phyloP scores from a whole-genome alignment of 1,284 basidiomycete genomes.

The Tilletia caries region DNA sequence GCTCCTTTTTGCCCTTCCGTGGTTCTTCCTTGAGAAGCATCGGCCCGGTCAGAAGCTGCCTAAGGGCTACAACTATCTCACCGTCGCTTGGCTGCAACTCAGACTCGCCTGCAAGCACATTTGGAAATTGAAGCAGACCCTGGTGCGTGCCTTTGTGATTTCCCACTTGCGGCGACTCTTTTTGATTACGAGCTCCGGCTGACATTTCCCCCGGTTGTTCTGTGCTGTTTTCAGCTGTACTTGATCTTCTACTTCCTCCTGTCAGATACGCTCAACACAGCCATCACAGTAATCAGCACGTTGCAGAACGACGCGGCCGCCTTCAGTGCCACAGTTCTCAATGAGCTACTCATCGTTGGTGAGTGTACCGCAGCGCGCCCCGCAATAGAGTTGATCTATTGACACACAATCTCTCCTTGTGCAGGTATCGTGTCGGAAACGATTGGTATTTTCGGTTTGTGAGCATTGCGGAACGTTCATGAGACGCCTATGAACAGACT shows the following conservation, averaged over 20 bases:
- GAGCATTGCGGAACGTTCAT: not conserved
- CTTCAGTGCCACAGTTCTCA: slow-evolving; percentile 68
- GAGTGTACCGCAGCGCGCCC: not conserved
- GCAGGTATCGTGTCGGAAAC: slow-evolving; percentile 67
- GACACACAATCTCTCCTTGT: not conserved
- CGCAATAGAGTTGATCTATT: too few species aligned
- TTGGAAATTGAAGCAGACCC: slow-evolving; percentile 32
- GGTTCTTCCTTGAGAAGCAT: slow-evolving; percentile 62
- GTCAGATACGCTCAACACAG: slow-evolving; percentile 73
- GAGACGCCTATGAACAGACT: not conserved
- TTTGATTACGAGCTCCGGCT: slow-evolving; percentile 21
- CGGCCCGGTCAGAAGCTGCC: slow-evolving; percentile 58
- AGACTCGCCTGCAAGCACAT: slow-evolving; percentile 59
- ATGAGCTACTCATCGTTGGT: slow-evolving; percentile 69
- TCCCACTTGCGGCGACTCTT: too few species aligned
- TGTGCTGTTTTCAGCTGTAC: slow-evolving; percentile 59
- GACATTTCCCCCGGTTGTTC: not conserved
- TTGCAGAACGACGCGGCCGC: slow-evolving; percentile 74
- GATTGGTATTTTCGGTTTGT: slow-evolving; percentile 63
- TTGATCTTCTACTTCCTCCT: slow-evolving; percentile 67
- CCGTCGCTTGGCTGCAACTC: slow-evolving; percentile 59
- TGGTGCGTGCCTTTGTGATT: slow-evolving; percentile 24
- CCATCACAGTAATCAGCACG: slow-evolving; percentile 72
- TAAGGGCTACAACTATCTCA: slow-evolving; percentile 65
- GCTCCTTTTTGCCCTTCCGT: slow-evolving; percentile 70